Percentiles rank a stretch among this genome's conserved stretches.
Evolutionary conservation across 1,284 basidiomycete species (phyloP).

Genomic region (Apiotrichum sp.): DNA sequence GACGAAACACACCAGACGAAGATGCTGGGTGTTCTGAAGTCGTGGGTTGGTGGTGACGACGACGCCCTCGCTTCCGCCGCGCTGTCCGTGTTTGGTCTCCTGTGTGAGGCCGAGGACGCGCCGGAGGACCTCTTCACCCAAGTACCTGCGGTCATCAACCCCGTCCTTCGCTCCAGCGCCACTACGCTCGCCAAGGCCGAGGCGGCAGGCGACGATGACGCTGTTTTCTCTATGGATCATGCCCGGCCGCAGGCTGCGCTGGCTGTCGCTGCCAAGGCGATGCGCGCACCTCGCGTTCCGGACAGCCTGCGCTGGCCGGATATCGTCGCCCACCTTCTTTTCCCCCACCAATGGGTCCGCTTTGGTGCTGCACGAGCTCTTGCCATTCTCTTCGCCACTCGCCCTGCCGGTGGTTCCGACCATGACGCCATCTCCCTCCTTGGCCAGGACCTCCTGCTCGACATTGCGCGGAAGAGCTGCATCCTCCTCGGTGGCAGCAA

Average conservation of each 20-base stretch:
- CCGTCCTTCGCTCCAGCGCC: constrained; percentile 57
- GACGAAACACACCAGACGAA: constrained; percentile 56
- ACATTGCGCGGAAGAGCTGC: constrained; percentile 68
- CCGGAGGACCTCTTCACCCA: constrained; percentile 48
- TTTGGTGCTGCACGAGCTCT: constrained; percentile 72
- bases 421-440: neutral
- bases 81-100: constrained; percentile 67
- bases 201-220: constrained; percentile 24
- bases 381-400: constrained; percentile 59
- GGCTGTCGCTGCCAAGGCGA: constrained; percentile 59
- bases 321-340: constrained; percentile 66
- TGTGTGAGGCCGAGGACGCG: constrained; percentile 58
- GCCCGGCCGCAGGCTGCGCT: constrained; percentile 78
- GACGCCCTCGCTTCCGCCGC: constrained; percentile 48
- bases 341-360: constrained; percentile 93
- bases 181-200: constrained; percentile 42
- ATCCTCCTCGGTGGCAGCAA: constrained; percentile 67
- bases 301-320: constrained; percentile 57
- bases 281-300: constrained; percentile 55
- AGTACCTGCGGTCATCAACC: constrained; percentile 54
- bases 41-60: constrained; percentile 56
- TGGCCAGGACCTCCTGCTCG: constrained; percentile 54
- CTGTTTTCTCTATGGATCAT: constrained; percentile 63
- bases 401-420: neutral
- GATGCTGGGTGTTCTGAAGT: constrained; percentile 61